Evolutionary conservation across 192 early-diverging fungal genomes (phyloP), one percentile per base, ranked within the genome.

Genomic region (Endogone sp.): DNA sequence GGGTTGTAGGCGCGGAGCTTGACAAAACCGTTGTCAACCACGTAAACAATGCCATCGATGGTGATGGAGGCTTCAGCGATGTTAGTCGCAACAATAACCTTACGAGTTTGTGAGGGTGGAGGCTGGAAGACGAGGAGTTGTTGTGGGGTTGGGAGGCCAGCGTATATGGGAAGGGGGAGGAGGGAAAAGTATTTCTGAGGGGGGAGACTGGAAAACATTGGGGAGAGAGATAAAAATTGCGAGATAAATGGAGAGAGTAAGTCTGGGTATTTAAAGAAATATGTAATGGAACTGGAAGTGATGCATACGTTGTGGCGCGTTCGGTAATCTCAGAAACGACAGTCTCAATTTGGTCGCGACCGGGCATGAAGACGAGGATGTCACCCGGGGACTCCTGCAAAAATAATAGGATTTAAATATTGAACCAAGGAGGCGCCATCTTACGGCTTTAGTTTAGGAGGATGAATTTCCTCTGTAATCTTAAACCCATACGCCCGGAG

Each of bases 41-140:
- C 90, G 66, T 86, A 92, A 3, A 85, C 85, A 22, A 93, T 88
- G 0, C 89, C 90, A 27, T 89, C 86, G 56, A 94, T 85, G 0
- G 92, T 92, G 3, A 93, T 80, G 2, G 88, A 90, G 3, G 93
- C 91, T 69, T 97, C 95, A 3, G 94, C 95, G 29, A 95, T 87
- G 63, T 96, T 96, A 11, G 95, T 96, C 0, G 97, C 84, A 2
- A 99, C 86, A 0, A 99, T 82, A 0, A 97, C 88, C 70, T 96
- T 97, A 10, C 97, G 84, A 3, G 79, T 82, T 8, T 84, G 80
- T 1, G 63, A 37, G 2, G 82, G 72, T 2, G 82, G 70, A 0
- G 86, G 79, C 55, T 90, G 84, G 75, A 93, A 92, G 3, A 89
- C 85, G 23, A 72, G 74, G 61, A 82, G 54, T 77, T 90, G 91